These are phyloP conservation scores for Pyracantha coccinea DNA, from an alignment of 331 rosid species.

Conservation along the genomic window DNA sequence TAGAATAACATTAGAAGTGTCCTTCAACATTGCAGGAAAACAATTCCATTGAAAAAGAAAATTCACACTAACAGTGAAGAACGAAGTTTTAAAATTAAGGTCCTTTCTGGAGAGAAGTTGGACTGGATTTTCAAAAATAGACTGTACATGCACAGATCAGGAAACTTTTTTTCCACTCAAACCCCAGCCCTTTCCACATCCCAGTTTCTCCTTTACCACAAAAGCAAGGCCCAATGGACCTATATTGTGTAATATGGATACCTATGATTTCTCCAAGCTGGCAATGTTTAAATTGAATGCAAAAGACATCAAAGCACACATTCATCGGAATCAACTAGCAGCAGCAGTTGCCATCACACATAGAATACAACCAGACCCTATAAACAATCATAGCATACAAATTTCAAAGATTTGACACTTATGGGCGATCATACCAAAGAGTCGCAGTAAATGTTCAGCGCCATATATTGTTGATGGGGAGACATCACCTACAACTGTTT, in stretches of 20 bases:
- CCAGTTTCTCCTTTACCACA: background rate
- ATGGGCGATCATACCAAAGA: constrained; percentile 60
- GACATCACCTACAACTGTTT: constrained; percentile 42
- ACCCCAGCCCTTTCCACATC: background rate
- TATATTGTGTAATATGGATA: background rate
- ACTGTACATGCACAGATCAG: background rate
- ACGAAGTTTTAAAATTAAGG: background rate
- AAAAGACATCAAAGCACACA: background rate
- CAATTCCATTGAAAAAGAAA: background rate
- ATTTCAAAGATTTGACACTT: constrained; percentile 5
- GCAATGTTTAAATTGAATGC: background rate
- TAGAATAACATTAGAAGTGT: background rate
- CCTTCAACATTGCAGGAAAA: background rate
- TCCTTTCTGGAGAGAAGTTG: background rate
- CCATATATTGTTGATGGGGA: constrained; percentile 89
- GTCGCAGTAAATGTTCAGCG: constrained; percentile 93
- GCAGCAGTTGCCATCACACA: constrained; percentile 3
- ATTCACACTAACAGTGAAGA: background rate
- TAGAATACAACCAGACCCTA: background rate
- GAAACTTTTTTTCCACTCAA: background rate
- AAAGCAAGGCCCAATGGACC: background rate
- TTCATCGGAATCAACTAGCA: background rate
- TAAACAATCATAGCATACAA: constrained; percentile 7
- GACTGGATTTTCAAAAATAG: background rate
- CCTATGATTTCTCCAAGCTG: background rate